Evolutionary conservation across 371 early-diverging fungal genomes (phyloP), one percentile per base, ranked within the genome.

Genomic region (Mucor racemosus): DNA sequence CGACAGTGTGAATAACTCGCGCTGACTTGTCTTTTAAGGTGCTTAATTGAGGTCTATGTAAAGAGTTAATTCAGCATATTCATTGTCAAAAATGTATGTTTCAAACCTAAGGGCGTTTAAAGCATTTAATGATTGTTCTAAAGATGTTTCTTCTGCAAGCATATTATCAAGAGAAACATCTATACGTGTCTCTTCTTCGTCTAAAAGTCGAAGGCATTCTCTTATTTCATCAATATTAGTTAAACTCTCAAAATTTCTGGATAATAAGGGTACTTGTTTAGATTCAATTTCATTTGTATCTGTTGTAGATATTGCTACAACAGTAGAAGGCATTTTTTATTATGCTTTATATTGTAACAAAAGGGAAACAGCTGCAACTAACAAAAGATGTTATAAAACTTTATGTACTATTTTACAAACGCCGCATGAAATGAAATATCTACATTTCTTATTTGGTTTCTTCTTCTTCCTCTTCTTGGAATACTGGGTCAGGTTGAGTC

Each of bases 401-500:
- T 17, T 7, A 8, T 19, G 4, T 19, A 33, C 33, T 13, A 15
- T 35, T 56, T 56, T 56, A 56, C 11, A 56, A 35, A 35, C 56
- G 36, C 35, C 56, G 56, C 56, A 56, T 56, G n/a, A 34, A 35
- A 31, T 21, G 19, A 44, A 21, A 34, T 4, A 55, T 44, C 44
- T 33, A 42, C 13, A 33, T 26, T 13, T 61, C 42, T 26, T 39
- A 86, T 84, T 44, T 88, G 85, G 17, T 85, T 31, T 89, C 90
- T 53, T 90, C 90, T 19, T 84, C 88, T 9, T 86, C 88, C 0
- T 73, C 76, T 36, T 91, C 84, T 19, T 88, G 86, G 76, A 91
- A 92, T 5, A 96, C 81, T 3, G 95, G 73, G 21, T 91, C 90
- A 36, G 95, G 95, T 67, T 95, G 95, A 10, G 86, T 93, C 48